phyloP scores from a whole-genome alignment of 2,329 filamentous ascomycete genomes.

The Sarocladiaceae sp. region DNA sequence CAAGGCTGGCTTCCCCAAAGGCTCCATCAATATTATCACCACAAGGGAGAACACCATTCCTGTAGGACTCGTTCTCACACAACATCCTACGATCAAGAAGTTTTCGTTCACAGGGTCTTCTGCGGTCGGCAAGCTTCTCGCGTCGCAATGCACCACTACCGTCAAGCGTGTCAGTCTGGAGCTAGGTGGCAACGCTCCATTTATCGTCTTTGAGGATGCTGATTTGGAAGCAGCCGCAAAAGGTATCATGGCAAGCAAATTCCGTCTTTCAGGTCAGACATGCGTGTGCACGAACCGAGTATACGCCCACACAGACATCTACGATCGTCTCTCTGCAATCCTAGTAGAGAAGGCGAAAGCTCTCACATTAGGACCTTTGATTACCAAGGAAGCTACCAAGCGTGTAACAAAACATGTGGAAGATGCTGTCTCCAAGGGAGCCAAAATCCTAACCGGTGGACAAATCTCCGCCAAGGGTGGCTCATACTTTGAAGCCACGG shows the following conservation, averaged over 20 bases:
- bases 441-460: constrained; percentile 50
- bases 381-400: constrained; percentile 59
- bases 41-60: constrained; percentile 24
- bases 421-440: constrained; percentile 62
- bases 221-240: constrained; percentile 57
- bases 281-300: constrained; percentile 51
- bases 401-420: constrained; percentile 61
- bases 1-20: constrained; percentile 58
- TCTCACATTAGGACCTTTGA: constrained; percentile 36
- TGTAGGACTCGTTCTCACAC: constrained; percentile 24
- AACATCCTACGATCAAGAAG: constrained; percentile 42
- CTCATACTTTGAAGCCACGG: constrained; percentile 67
- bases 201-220: constrained; percentile 64
- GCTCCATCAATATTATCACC: constrained; percentile 23
- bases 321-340: constrained; percentile 23
- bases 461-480: constrained; percentile 61
- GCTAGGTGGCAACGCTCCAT: constrained; percentile 64
- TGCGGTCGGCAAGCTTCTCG: constrained; percentile 57
- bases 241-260: constrained; percentile 43
- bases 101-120: constrained; percentile 68
- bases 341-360: constrained; percentile 23
- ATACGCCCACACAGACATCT: constrained; percentile 28
- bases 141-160: constrained; percentile 53
- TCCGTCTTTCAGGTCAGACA: constrained; percentile 52
- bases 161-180: constrained; percentile 67